Evolutionary conservation across 2,329 filamentous ascomycete species (phyloP), one percentile per base, ranked within the genome.

Genomic region (Colletotrichum coccodes): DNA sequence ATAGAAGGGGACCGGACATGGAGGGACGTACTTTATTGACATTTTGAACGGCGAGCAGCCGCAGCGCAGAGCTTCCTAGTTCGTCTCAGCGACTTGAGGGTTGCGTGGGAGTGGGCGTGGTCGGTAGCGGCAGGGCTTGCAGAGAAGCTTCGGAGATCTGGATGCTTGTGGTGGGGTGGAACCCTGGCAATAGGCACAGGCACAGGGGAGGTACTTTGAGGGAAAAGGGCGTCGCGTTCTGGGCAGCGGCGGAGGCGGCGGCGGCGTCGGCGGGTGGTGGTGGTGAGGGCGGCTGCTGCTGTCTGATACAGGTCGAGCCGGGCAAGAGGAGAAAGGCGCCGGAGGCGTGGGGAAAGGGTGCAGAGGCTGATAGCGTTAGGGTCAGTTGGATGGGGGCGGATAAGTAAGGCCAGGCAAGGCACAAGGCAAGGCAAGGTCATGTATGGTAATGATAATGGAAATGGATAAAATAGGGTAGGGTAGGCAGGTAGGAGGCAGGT

Each of bases 21-120:
- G 64, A 72, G 65, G 76, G 76, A 82, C 83, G 83, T 82, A 86
- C 84, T 86, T 86, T 84, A 86, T 85, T 77, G 84, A 86, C 84
- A 86, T 86, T 77, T 69, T 71, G 70, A 68, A 70, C 46, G 60
- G 58, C 62, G 49, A 50, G 54, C 62, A 60, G 66, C 61, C 66
- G 66, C 70, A 62, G 61, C 61, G 67, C 62, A 70, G 52, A 71
- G 61, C 67, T 70, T 70, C 70, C 70, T 71, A 65, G 68, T 71
- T 61, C 57, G 70, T 64, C 66, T 69, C 64, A 68, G 66, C 70
- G 44, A 69, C 66, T 71, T 63, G 64, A 72, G 65, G 64, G 64
- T 66, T 69, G 66, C 61, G 66, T 68, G 61, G 61, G 66, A 68
- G 66, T 68, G 66, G 66, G 66, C 66, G 52, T 57, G 62, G 67